Base-by-base conservation (phyloP, 108 stramenopile genomes). In the Stephanodiscus triporus region DNA sequence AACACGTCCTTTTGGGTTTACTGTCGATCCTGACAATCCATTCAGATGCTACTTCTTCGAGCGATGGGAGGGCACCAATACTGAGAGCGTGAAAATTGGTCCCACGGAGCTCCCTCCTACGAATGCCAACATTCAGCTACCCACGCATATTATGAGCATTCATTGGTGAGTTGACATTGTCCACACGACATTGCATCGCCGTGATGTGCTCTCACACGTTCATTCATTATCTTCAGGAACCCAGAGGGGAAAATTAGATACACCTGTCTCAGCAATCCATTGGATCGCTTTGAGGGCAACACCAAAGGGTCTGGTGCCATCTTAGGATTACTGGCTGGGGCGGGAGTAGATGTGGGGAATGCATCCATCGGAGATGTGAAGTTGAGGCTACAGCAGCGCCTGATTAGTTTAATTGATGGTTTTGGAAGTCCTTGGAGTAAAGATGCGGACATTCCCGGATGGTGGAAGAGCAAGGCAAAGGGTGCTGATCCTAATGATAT, bases 1-100 rank as follows among this genome's bases (percentile, higher is more conserved):
- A 60, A 69, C 38, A 0, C 53, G 55, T 38, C 53, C 77, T 0
- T 85, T 85, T 49, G 85, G 85, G 20, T 85, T 55, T 29, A 76
- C 85, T 13, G 55, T 85, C 27, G 85, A 85, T 71, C 85, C 85
- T 4, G 78, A 82, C 50, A 80, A 85, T 83, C 81, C 85, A 10
- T 85, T 76, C 60, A 36, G 85, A 47, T 78, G 77, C 47, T 83
- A 56, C 50, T 85, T 50, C 73, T 85, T 85, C 24, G 69, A 83
- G 20, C 69, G 85, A n/a, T 83, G 79, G 82, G 61, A 67, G 53
- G 79, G 67, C 4, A 83, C 82, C 1, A 63, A 76, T 27, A 76
- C 72, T 1, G 72, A 63, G n/a, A 51, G 40, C 37, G 36, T 85
- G 3, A 34, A 85, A 13, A 24, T 79, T n/a, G 66, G 61, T 13